Evolutionary conservation across 495 filamentous ascomycete genomes (phyloP).

Genomic region (Cairneyella variabilis): DNA sequence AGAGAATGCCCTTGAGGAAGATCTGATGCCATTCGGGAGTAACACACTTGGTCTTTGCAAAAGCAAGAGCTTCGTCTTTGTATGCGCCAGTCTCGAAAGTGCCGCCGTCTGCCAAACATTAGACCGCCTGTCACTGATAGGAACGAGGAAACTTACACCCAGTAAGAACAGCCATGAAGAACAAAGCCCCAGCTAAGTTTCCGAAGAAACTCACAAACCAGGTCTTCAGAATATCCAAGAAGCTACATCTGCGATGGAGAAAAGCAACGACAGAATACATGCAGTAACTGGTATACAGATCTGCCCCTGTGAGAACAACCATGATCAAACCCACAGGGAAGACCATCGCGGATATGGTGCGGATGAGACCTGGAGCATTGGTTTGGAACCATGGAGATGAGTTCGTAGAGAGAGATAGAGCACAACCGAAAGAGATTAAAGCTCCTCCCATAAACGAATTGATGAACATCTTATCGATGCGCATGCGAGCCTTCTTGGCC

Average conservation of each 20-base stretch:
- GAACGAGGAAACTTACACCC: conserved; percentile 41
- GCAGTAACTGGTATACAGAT: conserved; percentile 56
- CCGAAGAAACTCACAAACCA: conserved; percentile 57
- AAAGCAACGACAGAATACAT: conserved; percentile 56
- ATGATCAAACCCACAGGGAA: conserved; percentile 58
- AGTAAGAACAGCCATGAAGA: conserved; percentile 54
- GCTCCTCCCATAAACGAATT: conserved; percentile 50
- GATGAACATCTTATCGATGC: conserved; percentile 50
- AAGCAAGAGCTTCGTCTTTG: conserved; percentile 42
- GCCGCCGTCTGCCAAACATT: conserved; percentile 42
- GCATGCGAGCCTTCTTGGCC: conserved; percentile 47
- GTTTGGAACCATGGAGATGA: conserved; percentile 56
- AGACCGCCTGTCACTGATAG: neutral
- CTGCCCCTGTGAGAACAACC: conserved; percentile 56
- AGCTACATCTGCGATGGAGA: conserved; percentile 46
- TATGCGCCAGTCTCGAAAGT: conserved; percentile 51
- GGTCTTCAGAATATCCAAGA: conserved; percentile 46
- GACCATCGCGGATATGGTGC: conserved; percentile 49
- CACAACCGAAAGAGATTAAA: conserved; percentile 51
- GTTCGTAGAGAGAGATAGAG: conserved; percentile 46
- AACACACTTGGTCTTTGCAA: conserved; percentile 53
- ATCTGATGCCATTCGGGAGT: conserved; percentile 54
- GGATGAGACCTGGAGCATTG: conserved; percentile 57
- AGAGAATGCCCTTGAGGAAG: conserved; percentile 57
- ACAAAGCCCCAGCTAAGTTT: conserved; percentile 56